These are phyloP conservation scores for Moesziomyces sp. DNA, from an alignment of 1,284 basidiomycete species.

Conservation along the genomic window DNA sequence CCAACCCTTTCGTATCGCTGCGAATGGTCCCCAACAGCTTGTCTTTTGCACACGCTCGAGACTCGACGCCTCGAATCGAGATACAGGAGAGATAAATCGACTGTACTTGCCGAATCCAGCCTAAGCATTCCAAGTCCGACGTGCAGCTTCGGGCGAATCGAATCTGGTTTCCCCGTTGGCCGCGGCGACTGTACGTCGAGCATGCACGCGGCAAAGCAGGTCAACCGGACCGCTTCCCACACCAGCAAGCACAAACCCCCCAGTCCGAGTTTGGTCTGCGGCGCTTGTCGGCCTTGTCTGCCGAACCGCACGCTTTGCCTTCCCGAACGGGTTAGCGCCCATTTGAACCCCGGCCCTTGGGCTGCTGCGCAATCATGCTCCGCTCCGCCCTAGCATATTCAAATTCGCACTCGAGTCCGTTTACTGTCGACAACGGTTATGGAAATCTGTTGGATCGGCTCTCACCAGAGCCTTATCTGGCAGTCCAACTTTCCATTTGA, in stretches of 20 bases:
- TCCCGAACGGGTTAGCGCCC: too few relatives aligned
- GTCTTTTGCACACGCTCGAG: not conserved
- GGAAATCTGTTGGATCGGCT: not conserved
- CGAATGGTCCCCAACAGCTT: not conserved
- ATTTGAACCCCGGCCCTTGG: too few relatives aligned
- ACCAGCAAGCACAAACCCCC: too few relatives aligned
- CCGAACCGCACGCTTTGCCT: too few relatives aligned
- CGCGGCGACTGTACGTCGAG: constrained; percentile 22
- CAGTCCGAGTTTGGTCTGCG: too few relatives aligned
- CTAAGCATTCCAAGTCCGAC: not conserved
- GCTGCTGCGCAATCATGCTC: not conserved
- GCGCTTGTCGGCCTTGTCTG: too few relatives aligned
- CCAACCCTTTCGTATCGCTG: not conserved
- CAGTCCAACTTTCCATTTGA: not conserved
- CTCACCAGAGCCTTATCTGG: not conserved
- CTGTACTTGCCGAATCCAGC: not conserved
- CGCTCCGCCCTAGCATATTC: not conserved
- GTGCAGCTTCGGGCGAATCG: not conserved
- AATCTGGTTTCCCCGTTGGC: constrained; percentile 15
- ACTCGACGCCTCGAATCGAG: not conserved
- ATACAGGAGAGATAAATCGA: not conserved
- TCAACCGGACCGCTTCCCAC: too few relatives aligned
- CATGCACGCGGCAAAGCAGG: not conserved
- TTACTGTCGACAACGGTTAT: not conserved
- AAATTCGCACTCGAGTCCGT: not conserved